phyloP scores from a whole-genome alignment of 768 basidiomycete genomes.

The Trametes punicea region DNA sequence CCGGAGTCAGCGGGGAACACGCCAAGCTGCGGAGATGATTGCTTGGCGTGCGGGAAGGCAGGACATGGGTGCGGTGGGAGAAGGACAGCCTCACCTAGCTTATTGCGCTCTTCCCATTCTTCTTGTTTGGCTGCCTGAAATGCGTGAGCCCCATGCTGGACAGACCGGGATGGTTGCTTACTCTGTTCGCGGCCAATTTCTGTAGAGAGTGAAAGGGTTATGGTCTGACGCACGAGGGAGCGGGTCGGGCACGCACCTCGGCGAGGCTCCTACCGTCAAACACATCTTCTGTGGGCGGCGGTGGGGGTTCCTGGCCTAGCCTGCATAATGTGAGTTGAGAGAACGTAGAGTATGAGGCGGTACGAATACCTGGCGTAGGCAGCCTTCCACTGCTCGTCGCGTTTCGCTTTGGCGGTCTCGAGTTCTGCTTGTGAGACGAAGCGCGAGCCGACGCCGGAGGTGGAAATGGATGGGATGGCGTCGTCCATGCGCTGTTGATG shows the following conservation, averaged over 20 bases:
- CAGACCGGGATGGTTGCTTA: slow-evolving; percentile 32
- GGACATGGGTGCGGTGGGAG: not conserved
- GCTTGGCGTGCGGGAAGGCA: not conserved
- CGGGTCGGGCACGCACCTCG: slow-evolving; percentile 56
- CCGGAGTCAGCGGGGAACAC: not conserved
- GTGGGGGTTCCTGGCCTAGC: slow-evolving; percentile 82
- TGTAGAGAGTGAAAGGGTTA: slow-evolving; percentile 31
- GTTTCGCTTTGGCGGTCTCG: slow-evolving; percentile 63
- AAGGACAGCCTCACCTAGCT: slow-evolving; percentile 44
- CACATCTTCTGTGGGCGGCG: slow-evolving; percentile 67
- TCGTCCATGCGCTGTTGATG: slow-evolving; percentile 54
- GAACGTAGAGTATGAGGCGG: not conserved
- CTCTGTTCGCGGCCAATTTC: slow-evolving; percentile 91
- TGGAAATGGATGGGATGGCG: slow-evolving; percentile 67
- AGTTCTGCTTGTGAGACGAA: slow-evolving; percentile 81
- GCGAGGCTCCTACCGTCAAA: slow-evolving; percentile 86
- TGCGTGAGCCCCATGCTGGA: slow-evolving; percentile 22
- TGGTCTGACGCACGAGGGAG: slow-evolving; percentile 13
- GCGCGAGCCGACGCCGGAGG: slow-evolving; percentile 74
- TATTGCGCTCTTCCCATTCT: slow-evolving; percentile 90
- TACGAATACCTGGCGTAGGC: slow-evolving; percentile 70
- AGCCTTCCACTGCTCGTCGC: slow-evolving; percentile 87
- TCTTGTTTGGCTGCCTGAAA: slow-evolving; percentile 82
- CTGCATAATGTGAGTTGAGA: slow-evolving; percentile 34
- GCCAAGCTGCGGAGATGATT: not conserved